Conservation (phyloP, 805 yeast genomes). For the Lachancea sp. region DNA sequence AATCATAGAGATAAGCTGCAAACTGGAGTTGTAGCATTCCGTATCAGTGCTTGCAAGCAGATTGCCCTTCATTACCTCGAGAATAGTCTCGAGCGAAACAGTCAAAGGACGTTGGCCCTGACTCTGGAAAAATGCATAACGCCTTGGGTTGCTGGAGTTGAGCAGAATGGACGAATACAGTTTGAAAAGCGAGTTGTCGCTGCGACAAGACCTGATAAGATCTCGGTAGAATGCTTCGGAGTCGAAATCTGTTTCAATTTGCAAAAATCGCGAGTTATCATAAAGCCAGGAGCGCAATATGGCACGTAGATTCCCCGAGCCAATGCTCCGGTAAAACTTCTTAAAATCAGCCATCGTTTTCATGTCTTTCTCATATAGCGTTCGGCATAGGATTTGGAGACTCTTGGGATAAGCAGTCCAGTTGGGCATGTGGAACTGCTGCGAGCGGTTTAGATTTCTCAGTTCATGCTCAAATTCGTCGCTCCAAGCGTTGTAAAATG, state of each 20-base stretch:
- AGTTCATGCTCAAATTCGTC: constrained; percentile 13
- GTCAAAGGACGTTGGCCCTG: constrained; percentile 6
- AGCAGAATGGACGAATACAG: constrained; percentile 23
- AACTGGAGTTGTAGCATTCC: constrained; percentile 16
- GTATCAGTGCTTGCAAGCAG: constrained; percentile 10
- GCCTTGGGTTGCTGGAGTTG: constrained; percentile 17
- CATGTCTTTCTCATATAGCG: constrained; percentile 19
- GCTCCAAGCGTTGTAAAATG: constrained; percentile 24
- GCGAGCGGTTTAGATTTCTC: constrained; percentile 13
- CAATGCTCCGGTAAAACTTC: constrained; percentile 16
- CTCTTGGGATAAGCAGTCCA: constrained; percentile 22
- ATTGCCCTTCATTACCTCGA: constrained; percentile 20
- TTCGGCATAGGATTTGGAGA: constrained; percentile 15
- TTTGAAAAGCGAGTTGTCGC: constrained; percentile 16
- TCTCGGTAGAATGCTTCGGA: constrained; percentile 20
- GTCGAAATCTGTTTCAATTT: constrained; percentile 1
- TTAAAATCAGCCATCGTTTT: constrained; percentile 21
- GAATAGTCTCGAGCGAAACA: constrained; percentile 21
- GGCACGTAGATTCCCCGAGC: constrained; percentile 12
- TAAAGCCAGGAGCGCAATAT: constrained; percentile 26
- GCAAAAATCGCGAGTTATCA: constrained; percentile 20
- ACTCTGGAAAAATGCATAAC: constrained; percentile 14
- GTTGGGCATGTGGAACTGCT: constrained; percentile 24
- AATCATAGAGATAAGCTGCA: constrained; percentile 24
- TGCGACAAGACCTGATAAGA: constrained; percentile 18